A percentile compares a stretch with the other conserved stretches of the same genome.
phyloP scores from a whole-genome alignment of 106 monocot genomes.

The Narthecium ossifragum region DNA sequence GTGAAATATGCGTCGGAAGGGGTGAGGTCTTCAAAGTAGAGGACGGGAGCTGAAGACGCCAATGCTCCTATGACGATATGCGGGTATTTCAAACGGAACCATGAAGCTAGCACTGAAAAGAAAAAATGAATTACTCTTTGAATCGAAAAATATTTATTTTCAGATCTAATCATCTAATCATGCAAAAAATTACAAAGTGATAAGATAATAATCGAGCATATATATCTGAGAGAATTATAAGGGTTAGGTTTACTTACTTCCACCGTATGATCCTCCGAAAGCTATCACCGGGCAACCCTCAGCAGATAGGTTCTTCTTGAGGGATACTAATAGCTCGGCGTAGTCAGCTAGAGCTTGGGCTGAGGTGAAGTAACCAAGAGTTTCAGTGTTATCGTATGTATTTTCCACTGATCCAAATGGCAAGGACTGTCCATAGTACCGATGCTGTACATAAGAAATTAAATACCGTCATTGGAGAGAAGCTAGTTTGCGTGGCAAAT shows the following conservation, averaged over 20 bases:
- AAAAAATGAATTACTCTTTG: no score
- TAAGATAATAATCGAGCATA: no score
- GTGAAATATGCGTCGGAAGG: slow-evolving; percentile 82
- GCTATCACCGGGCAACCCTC: slow-evolving; percentile 79
- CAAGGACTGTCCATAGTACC: slow-evolving; percentile 78
- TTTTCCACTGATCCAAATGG: slow-evolving; percentile 90
- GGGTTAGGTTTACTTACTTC: slow-evolving; percentile 62
- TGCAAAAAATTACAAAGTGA: not conserved
- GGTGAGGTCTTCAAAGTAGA: slow-evolving; percentile 80
- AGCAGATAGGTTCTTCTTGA: slow-evolving; percentile 85
- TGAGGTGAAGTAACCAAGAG: slow-evolving; percentile 67
- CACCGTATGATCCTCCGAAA: slow-evolving; percentile 95
- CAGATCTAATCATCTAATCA: no score
- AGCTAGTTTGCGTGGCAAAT: no score
- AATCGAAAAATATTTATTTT: no score
- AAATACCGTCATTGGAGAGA: no score
- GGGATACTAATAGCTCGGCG: slow-evolving; percentile 61
- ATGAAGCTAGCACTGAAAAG: slow-evolving; percentile 97
- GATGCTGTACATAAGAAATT: no score
- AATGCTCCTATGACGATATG: slow-evolving; percentile 82
- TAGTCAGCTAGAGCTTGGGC: slow-evolving; percentile 85
- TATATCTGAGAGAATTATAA: no score
- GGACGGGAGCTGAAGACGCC: slow-evolving; percentile 86
- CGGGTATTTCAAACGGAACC: slow-evolving; percentile 96
- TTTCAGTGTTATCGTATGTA: slow-evolving; percentile 42